These are phyloP conservation scores for Boletus semigastroideus DNA, from an alignment of 1,284 basidiomycete genomes.

Conservation along the genomic window DNA sequence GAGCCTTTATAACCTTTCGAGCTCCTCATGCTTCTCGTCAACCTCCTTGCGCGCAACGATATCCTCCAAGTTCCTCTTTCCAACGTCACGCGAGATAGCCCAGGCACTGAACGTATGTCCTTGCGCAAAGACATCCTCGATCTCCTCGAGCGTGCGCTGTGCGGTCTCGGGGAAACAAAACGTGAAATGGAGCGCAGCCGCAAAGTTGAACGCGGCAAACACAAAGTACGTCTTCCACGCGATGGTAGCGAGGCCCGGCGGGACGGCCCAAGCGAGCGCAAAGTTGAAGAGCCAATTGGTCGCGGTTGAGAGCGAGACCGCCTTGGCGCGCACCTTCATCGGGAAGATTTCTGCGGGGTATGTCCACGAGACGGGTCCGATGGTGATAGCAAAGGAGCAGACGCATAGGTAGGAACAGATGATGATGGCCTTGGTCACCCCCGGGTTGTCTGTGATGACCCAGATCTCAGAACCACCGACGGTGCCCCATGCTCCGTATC, in stretches of 20 bases:
- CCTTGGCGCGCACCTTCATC: constrained; percentile 71
- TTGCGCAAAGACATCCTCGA: constrained; percentile 71
- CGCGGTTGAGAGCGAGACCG: constrained; percentile 60
- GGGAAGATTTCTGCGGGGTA: constrained; percentile 70
- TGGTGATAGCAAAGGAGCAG: constrained; percentile 71
- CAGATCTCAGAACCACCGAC: constrained; percentile 42
- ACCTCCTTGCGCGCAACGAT: constrained; percentile 28
- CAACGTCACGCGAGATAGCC: constrained; percentile 61
- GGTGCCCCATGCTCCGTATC: constrained; percentile 60
- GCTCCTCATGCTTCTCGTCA: constrained; percentile 6
- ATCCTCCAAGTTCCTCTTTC: constrained; percentile 59
- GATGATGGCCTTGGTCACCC: constrained; percentile 67
- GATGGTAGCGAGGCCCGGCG: constrained; percentile 51
- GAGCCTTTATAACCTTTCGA: constrained; percentile 12
- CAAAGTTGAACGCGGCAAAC: constrained; percentile 76
- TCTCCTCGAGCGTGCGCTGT: constrained; percentile 69
- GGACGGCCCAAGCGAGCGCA: constrained; percentile 66
- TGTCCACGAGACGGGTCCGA: constrained; percentile 74
- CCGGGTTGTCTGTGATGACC: constrained; percentile 57
- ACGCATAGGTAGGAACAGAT: constrained; percentile 77
- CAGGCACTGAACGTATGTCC: constrained; percentile 73
- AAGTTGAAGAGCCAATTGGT: constrained; percentile 76
- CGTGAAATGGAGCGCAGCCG: constrained; percentile 64
- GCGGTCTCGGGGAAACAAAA: constrained; percentile 79
- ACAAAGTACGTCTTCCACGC: constrained; percentile 71